Evolutionary conservation across 2,329 filamentous ascomycete genomes (phyloP).

Genomic region (Rutstroemia sp.): DNA sequence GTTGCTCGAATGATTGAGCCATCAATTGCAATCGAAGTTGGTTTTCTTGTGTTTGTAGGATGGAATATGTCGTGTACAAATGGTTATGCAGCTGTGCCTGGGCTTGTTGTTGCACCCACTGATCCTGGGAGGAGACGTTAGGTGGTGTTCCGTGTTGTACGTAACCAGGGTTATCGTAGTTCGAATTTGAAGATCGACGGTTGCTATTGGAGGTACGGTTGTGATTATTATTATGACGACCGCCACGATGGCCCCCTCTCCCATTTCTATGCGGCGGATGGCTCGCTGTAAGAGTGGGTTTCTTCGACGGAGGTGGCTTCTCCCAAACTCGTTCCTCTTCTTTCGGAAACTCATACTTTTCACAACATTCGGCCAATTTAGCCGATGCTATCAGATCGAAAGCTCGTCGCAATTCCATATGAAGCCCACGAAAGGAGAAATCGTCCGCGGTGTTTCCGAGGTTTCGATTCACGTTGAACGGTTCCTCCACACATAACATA

Average conservation of each 20-base stretch:
- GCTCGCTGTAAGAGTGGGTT: constrained; percentile 44
- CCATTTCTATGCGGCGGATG: constrained; percentile 42
- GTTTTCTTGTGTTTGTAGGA: constrained; percentile 38
- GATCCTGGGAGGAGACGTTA: constrained; percentile 24
- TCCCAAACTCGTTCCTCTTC: constrained; percentile 52
- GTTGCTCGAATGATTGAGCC: constrained; percentile 38
- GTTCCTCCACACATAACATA: constrained; percentile 89
- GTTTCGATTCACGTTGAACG: constrained; percentile 85
- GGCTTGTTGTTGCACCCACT: constrained; percentile 29
- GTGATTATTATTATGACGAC: constrained; percentile 22
- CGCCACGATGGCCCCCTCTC: constrained; percentile 23
- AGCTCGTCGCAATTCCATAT: constrained; percentile 80
- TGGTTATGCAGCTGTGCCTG: constrained; percentile 31
- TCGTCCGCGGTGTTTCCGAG: constrained; percentile 95
- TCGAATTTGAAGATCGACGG: constrained; percentile 28
- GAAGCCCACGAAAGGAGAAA: constrained; percentile 84
- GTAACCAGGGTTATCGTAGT: constrained; percentile 23
- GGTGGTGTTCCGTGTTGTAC: constrained; percentile 19
- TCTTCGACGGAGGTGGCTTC: constrained; percentile 46
- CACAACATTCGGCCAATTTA: constrained; percentile 76
- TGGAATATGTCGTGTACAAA: constrained; percentile 30
- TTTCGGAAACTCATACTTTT: constrained; percentile 80
- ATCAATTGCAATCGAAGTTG: constrained; percentile 40
- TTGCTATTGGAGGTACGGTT: constrained; percentile 25
- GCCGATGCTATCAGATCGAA: constrained; percentile 75